Conservation (phyloP, 495 filamentous ascomycete species). For the Penicillium malachiteum region DNA sequence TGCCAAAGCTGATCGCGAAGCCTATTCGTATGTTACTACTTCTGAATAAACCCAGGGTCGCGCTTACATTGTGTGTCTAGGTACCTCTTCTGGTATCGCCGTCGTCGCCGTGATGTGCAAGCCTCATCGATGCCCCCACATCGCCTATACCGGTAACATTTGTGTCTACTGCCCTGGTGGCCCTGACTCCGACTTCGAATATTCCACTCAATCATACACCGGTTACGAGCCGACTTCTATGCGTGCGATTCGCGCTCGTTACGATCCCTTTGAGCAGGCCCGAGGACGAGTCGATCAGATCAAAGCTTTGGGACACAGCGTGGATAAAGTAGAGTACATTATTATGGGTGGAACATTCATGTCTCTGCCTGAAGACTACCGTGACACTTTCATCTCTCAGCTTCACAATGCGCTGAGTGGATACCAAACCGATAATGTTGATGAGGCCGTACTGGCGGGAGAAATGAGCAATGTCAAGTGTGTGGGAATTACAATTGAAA, state of each 20-base stretch:
- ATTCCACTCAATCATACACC: conserved; percentile 97
- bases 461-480: conserved; percentile 96
- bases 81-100: conserved; percentile 95
- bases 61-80: conserved; percentile 26
- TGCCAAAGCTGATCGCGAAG: conserved; percentile 93
- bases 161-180: conserved; percentile 98
- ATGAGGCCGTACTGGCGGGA: conserved; percentile 88
- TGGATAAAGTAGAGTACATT: conserved; percentile 99
- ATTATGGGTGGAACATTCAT: conserved; percentile 99
- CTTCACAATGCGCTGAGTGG: conserved; percentile 95
- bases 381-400: conserved; percentile 90
- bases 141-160: conserved; percentile 96
- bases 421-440: conserved; percentile 86
- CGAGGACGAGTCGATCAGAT: conserved; percentile 95
- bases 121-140: conserved; percentile 95
- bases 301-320: conserved; percentile 88
- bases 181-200: conserved; percentile 97
- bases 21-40: conserved; percentile 68
- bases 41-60: neutral
- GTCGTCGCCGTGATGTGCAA: conserved; percentile 99
- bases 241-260: conserved; percentile 94
- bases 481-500: conserved; percentile 98
- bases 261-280: conserved; percentile 97
- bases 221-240: conserved; percentile 98
- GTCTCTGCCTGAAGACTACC: conserved; percentile 85